These are phyloP conservation scores for Leccinum fibrillosum DNA, from an alignment of 768 basidiomycete genomes.

Conservation along the genomic window DNA sequence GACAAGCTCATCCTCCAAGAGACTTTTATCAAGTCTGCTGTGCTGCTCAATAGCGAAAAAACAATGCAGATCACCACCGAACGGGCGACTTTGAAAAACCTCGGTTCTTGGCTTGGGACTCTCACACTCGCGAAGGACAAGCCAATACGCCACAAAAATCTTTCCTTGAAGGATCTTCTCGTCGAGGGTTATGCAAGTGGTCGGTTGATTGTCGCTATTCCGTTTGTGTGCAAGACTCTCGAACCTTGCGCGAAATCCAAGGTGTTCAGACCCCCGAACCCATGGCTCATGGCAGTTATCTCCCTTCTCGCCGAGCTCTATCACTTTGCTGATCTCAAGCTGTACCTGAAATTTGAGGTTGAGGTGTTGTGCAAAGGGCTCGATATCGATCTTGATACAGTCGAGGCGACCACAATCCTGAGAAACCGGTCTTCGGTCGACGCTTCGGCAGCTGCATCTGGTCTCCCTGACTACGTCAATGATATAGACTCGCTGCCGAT, in stretches of 20 bases:
- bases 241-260: slow-evolving; percentile 86
- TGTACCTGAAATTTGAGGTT: slow-evolving; percentile 98
- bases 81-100: slow-evolving; percentile 85
- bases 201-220: slow-evolving; percentile 89
- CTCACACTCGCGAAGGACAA: slow-evolving; percentile 91
- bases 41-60: slow-evolving; percentile 87
- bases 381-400: slow-evolving; percentile 77
- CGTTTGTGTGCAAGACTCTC: slow-evolving; percentile 96
- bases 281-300: slow-evolving; percentile 97
- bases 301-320: slow-evolving; percentile 93
- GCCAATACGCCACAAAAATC: slow-evolving; percentile 88
- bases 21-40: slow-evolving; percentile 83
- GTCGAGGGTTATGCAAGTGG: slow-evolving; percentile 93
- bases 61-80: slow-evolving; percentile 84
- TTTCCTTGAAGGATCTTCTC: slow-evolving; percentile 97
- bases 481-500: slow-evolving; percentile 82
- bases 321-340: slow-evolving; percentile 91
- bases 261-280: slow-evolving; percentile 95
- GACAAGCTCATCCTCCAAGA: slow-evolving; percentile 87
- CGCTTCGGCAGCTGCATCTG: slow-evolving; percentile 45
- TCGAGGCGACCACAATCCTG: slow-evolving; percentile 82
- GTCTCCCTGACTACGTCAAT: slow-evolving; percentile 73
- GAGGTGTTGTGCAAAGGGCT: slow-evolving; percentile 94
- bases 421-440: slow-evolving; percentile 72
- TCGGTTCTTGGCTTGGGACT: slow-evolving; percentile 91